Evolutionary conservation across 2,329 filamentous ascomycete species (phyloP).

Genomic region (Fulvia fulva): DNA sequence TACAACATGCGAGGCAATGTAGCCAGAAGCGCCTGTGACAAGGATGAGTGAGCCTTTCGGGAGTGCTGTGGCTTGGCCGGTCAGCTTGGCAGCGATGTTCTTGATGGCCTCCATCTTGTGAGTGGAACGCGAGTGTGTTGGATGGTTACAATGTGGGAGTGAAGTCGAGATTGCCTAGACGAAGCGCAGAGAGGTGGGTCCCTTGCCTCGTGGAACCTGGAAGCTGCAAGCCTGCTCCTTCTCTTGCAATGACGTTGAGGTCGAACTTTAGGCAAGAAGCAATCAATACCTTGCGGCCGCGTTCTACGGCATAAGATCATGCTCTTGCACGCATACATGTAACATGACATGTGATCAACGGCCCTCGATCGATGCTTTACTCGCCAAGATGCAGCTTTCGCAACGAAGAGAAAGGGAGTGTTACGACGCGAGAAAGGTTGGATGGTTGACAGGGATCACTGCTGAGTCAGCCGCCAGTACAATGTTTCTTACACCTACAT

Average conservation of each 20-base stretch:
- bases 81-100: constrained; percentile 9
- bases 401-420: not conserved
- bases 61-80: constrained; percentile 15
- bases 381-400: too few species aligned
- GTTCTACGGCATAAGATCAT: not conserved
- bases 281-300: not conserved
- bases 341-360: too few species aligned
- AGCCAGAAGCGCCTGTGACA: constrained; percentile 31
- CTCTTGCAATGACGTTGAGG: not conserved
- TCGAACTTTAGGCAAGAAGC: not conserved
- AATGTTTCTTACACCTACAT: too few species aligned
- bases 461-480: not conserved
- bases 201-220: not conserved
- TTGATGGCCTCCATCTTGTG: constrained; percentile 10
- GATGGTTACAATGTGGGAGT: not conserved
- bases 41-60: constrained; percentile 28
- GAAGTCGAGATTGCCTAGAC: not conserved
- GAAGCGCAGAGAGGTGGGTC: not conserved
- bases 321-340: too few species aligned
- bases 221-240: not conserved
- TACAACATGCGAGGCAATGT: constrained; percentile 28
- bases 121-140: not conserved
- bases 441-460: not conserved
- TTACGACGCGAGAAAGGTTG: not conserved
- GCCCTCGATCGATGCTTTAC: too few species aligned